A percentile compares a stretch with the other conserved stretches of the same genome.
These are phyloP conservation scores for Corylus americana DNA, from an alignment of 306 rosid genomes.

Conservation along the genomic window DNA sequence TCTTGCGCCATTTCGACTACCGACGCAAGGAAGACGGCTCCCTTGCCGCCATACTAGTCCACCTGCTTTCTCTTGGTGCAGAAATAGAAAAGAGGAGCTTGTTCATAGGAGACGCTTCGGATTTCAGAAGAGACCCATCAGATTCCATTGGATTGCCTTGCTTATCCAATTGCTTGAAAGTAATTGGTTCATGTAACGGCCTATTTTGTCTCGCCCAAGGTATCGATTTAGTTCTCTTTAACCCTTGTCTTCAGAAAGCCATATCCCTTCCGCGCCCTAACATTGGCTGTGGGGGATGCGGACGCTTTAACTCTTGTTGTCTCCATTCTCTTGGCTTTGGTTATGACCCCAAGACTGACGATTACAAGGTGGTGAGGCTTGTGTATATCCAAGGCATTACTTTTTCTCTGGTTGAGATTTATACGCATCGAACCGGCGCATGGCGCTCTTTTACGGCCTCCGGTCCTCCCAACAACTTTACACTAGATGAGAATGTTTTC, in stretches of 20 bases:
- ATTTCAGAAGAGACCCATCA: too few species aligned
- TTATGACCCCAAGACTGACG: background rate
- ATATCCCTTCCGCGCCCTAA: background rate
- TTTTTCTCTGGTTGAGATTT: background rate
- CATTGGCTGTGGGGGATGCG: too few species aligned
- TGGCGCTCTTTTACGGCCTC: background rate
- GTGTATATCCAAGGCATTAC: too few species aligned
- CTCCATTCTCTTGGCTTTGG: background rate
- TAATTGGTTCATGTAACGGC: background rate
- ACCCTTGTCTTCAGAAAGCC: background rate
- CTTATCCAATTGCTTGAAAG: too few species aligned
- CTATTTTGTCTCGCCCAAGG: background rate
- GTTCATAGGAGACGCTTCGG: too few species aligned
- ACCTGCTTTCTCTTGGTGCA: too few species aligned
- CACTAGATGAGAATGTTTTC: background rate
- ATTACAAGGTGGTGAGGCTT: background rate
- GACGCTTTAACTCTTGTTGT: too few species aligned
- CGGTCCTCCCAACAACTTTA: background rate
- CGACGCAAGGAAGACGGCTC: too few species aligned
- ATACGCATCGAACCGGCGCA: background rate
- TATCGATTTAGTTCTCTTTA: background rate
- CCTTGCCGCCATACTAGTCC: too few species aligned
- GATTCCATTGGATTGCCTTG: too few species aligned
- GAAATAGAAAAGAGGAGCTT: too few species aligned
- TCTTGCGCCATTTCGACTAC: too few species aligned